Evolutionary conservation across 495 filamentous ascomycete species (phyloP), one percentile per base, ranked within the genome.

Genomic region (Ramalina intermedia): DNA sequence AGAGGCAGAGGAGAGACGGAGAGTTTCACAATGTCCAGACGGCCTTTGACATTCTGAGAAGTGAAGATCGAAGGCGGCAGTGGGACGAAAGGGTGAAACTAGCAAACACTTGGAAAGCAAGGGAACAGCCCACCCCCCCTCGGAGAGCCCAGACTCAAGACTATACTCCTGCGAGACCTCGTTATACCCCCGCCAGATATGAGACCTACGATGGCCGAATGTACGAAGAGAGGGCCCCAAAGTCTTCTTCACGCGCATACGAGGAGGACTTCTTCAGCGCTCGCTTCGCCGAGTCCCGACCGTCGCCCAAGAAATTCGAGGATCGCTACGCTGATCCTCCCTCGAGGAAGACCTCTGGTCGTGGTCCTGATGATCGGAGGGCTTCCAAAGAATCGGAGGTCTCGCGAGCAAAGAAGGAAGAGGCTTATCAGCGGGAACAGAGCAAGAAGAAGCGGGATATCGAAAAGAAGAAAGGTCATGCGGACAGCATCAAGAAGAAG

Each of bases 11-110:
- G 54, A 91, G 88, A 60, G 74, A 80, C 49, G 80, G 85, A 49
- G 78, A 94, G 66, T 98, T 96, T 62, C 87, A 96, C 64, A 81
- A 81, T 63, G 86, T 96, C 29, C 90, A 96, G 63, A 76, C 88
- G 53, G 87, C 91, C 41, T 98, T 93, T 63, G 91, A 96, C 65
- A 69, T 93, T 13, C 76, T 98, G 40, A 87, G 79, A 59, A 84
- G 96, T 61, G 82, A 88, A 24, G 69, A 66, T 3, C 76, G 77
- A 51, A 73, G 86, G 54, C 56, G 68, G 45, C 78, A 76, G 50
- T 93, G 95, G 65, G 87, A 98, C 63, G 78, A 85, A 27, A 75
- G 82, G 60, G 71, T 82, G 37, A 75, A 70, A 57, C 63, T 90
- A 37, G 73, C 71, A 5, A 69, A 84, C 62, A 70, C 71, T 47